Base-by-base conservation (phyloP, 2,329 filamentous ascomycete genomes). In the Sclerotiophoma versabilis region DNA sequence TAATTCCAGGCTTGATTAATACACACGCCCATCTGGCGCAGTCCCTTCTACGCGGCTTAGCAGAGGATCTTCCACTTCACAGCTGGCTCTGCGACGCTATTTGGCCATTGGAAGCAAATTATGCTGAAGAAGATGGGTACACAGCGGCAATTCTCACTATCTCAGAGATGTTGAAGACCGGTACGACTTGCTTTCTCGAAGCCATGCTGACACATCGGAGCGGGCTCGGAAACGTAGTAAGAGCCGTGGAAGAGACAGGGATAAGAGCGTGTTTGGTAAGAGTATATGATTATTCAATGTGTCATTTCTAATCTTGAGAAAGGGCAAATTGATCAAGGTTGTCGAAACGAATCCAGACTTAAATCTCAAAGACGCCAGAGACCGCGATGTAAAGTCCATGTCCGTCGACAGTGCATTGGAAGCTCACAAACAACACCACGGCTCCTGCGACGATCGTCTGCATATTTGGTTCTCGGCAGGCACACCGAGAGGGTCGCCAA, bases 401-500 rank as follows among this genome's bases (percentile, higher is more conserved):
- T 71, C 69, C 29, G 59, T 77, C 15, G 30, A 53, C 11, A 66
- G 69, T 11, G 71, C 73, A 23, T 59, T 77, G 5, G 46, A 59
- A 4, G 73, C 75, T 0, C 69, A 78, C 56, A 15, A 53, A 34
- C 53, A 49, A 14, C 58, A 70, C 49, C 60, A 71, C 47, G 72
- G 71, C 12, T 65, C 72, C 12, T 76, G 67, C 42, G 68, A 76
- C 56, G 74, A 75, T 38, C 74, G 80, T 0, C 69, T 82, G 17
- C 76, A 79, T 22, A 76, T 82, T 11, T 82, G 80, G 80, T 76
- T 79, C 43, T 76, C 79, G 1, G 76, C 76, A 8, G 75, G 78
- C 19, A 81, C 80, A 9, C 80, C 80, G 9, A 73, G 80, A 46
- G 80, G 80, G 57, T 76, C 76, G 8, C 62, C 75, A 1, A 63